Conservation (phyloP, 225 moss, liverwort and hornwort species). For the Ulota crispa region DNA sequence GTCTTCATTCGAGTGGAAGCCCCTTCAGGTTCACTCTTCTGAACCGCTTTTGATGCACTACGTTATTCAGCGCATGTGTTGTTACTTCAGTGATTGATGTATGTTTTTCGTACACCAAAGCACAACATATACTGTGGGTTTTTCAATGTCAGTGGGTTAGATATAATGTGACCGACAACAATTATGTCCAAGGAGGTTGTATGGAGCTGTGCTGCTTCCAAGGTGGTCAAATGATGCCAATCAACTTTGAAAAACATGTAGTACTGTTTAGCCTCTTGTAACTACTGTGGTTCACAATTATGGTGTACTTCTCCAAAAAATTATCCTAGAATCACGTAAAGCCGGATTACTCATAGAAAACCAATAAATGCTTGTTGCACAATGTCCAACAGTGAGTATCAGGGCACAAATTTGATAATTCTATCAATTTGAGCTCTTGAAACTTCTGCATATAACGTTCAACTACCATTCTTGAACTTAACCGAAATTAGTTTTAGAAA, state of each 20-base stretch:
- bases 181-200: background rate
- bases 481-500: too few relatives aligned
- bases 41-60: background rate
- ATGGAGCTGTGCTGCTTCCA: too few relatives aligned
- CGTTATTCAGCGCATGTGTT: background rate
- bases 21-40: slow-evolving; percentile 29
- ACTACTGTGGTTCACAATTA: background rate
- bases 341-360: too few relatives aligned
- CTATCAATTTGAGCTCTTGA: too few relatives aligned
- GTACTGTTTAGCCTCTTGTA: background rate
- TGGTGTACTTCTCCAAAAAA: background rate
- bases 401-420: background rate
- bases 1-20: slow-evolving; percentile 36
- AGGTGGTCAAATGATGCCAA: too few relatives aligned
- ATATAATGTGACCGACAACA: background rate
- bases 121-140: background rate
- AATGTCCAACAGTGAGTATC: too few relatives aligned
- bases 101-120: background rate
- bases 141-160: background rate
- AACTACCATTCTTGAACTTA: too few relatives aligned
- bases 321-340: background rate
- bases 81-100: background rate
- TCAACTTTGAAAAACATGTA: too few relatives aligned
- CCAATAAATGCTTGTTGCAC: too few relatives aligned
- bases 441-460: too few relatives aligned